phyloP scores from a whole-genome alignment of 2,329 filamentous ascomycete genomes.

The Colletotrichum limetticola region DNA sequence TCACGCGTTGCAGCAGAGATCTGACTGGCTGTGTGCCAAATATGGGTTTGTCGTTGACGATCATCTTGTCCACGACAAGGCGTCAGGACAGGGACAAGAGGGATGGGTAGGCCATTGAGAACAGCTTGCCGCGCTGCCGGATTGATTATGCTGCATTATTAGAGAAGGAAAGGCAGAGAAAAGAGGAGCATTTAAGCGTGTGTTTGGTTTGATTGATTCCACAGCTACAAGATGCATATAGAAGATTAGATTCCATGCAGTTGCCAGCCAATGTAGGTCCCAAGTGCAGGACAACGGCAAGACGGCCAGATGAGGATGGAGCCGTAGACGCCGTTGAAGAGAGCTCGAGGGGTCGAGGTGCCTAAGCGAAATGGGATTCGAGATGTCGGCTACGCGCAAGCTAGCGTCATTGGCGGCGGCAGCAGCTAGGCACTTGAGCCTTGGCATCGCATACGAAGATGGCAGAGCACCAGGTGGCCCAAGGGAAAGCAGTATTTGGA shows the following conservation, averaged over 20 bases:
- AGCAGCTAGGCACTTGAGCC: not conserved
- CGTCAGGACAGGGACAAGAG: not conserved
- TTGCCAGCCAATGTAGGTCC: not conserved
- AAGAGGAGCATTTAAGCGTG: conserved; percentile 23
- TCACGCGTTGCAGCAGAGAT: not conserved
- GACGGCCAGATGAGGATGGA: not conserved
- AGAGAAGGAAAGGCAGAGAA: not conserved
- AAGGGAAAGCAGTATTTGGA: not conserved
- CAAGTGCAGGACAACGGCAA: not conserved
- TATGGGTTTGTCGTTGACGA: not conserved
- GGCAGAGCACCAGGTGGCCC: not conserved
- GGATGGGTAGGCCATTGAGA: conserved; percentile 1
- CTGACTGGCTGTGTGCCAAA: not conserved
- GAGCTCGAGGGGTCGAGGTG: not conserved
- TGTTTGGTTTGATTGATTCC: conserved; percentile 25
- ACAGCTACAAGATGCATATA: conserved; percentile 7
- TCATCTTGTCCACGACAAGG: not conserved
- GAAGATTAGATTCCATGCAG: not conserved
- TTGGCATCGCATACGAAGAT: not conserved
- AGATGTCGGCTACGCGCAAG: not conserved
- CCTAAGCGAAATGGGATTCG: conserved; percentile 18
- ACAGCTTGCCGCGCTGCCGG: conserved; percentile 12
- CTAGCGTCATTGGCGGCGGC: conserved; percentile 8
- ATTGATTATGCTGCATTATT: conserved; percentile 2
- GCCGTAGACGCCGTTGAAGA: conserved; percentile 2